These are phyloP conservation scores for Penicillium manginii DNA, from an alignment of 495 filamentous ascomycete genomes.

Conservation along the genomic window DNA sequence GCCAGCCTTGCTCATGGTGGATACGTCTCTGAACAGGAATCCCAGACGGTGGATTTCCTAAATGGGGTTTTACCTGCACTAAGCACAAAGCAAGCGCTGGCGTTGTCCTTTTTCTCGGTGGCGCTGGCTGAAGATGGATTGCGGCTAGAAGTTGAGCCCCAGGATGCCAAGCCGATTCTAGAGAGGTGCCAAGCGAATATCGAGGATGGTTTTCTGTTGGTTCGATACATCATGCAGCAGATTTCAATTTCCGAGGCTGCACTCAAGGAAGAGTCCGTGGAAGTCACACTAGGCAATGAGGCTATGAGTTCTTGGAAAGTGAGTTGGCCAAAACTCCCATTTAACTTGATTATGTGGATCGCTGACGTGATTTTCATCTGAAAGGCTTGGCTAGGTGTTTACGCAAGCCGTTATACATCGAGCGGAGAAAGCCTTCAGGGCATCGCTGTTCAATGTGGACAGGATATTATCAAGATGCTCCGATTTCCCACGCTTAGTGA, in stretches of 20 bases:
- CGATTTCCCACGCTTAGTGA: slow-evolving; percentile 25
- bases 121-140: slow-evolving; percentile 72
- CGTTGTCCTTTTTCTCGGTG: slow-evolving; percentile 72
- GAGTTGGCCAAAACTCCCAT: slow-evolving; percentile 5
- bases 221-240: slow-evolving; percentile 40
- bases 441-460: slow-evolving; percentile 36
- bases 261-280: slow-evolving; percentile 25
- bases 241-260: slow-evolving; percentile 33
- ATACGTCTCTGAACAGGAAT: slow-evolving; percentile 53
- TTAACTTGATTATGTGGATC: not conserved
- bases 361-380: not conserved
- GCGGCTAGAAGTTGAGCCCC: slow-evolving; percentile 26
- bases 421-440: slow-evolving; percentile 22
- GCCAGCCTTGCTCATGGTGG: slow-evolving; percentile 60
- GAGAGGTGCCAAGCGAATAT: slow-evolving; percentile 38
- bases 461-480: slow-evolving; percentile 37
- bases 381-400: slow-evolving; percentile 28
- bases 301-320: slow-evolving; percentile 45
- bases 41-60: slow-evolving; percentile 53
- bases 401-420: slow-evolving; percentile 20
- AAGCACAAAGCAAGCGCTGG: slow-evolving; percentile 55
- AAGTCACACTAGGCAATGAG: slow-evolving; percentile 30
- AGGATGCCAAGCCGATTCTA: slow-evolving; percentile 20
- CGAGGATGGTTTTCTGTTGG: slow-evolving; percentile 42
- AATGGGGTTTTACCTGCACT: slow-evolving; percentile 51